Base-by-base conservation (phyloP, 2,329 filamentous ascomycete genomes). In the Fusarium sp. region DNA sequence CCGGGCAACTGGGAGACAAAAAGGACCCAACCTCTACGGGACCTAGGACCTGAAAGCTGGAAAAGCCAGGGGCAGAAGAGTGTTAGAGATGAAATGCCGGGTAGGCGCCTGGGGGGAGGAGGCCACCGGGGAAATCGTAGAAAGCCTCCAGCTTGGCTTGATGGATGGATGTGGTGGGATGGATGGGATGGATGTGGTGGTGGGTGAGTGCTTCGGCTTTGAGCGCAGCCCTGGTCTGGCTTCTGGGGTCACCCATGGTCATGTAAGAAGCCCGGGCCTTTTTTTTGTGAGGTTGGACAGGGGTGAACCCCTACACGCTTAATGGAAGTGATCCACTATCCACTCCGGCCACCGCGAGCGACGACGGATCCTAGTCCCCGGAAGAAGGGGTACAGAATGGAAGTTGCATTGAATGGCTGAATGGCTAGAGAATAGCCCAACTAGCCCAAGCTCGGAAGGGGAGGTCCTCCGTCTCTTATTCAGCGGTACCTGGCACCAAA, bases 271-370 rank as follows among this genome's bases (percentile, higher is more conserved):
- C 67, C 62, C 57, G 57, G 52, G 53, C 62, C 46, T 47, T 70
- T 63, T 70, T 63, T 69, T 50, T 39, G 26, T 39, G 55, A 48
- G 37, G 48, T 46, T 52, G 29, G 28, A 53, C 67, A 60, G 38
- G 63, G 67, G 49, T 13, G 6, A 5, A 28, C 41, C 66, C 67
- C 61, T 64, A 63, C 46, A 59, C 64, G 63, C 63, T 68, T 64
- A 56, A 70, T 60, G 63, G 67, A 24, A 54, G n/a, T n/a, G 41
- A 42, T 56, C 63, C 67, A 70, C 68, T 62, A 38, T 59, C 57
- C 49, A 68, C 63, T 57, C 66, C 63, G 67, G 66, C 62, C 67
- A 69, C 66, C 58, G 63, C 63, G 58, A 68, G 53, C 49, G 53
- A 68, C 50, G 31, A 46, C 28, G 54, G 24, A 63, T 24, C 65